Evolutionary conservation across 2,329 filamentous ascomycete species (phyloP), one percentile per base, ranked within the genome.

Genomic region (Fusarium luffae): DNA sequence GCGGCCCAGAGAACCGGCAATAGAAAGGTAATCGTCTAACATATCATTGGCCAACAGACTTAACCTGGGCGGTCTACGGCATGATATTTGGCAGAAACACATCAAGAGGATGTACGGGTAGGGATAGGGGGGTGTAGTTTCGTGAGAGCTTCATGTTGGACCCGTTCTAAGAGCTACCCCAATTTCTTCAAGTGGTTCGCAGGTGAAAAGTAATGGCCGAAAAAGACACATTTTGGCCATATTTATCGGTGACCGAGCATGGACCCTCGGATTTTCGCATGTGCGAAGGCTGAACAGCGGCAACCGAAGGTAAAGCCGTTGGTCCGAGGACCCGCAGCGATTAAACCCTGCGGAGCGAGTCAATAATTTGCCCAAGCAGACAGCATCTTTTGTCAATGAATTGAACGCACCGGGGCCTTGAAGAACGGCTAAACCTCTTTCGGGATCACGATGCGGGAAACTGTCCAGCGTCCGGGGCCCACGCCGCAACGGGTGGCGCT

Each of bases 261-360:
- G 34, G 51, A 62, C 25, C 52, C 67, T 73, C 70, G 71, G 66
- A 60, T 52, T 27, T 60, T 72, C 74, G 74, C 65, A 73, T 59
- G 44, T 70, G 69, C 70, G 73, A 75, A 66, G 50, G 60, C 34
- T 46, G 63, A 46, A 34, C 13, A 25, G 28, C 70, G 74, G 74
- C 72, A 72, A 75, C 74, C 74, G 74, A 75, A 70, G 61, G 56
- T 60, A 75, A 75, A 74, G 70, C 74, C 74, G 74, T 56, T 75
- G 65, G 69, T 61, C 74, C 74, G 74, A 75, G 67, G 66, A 52
- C 56, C 44, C 52, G 43, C 59, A 43, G 32, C 44, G 48, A 37
- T 47, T 52, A 59, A 52, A 54, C 48, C 62, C 55, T 57, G 58
- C 14, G 56, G 42, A 59, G 32, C 37, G 40, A 68, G 55, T 48